These are phyloP conservation scores for Calonectria leucothoes DNA, from an alignment of 2,329 filamentous ascomycete species.

Conservation along the genomic window DNA sequence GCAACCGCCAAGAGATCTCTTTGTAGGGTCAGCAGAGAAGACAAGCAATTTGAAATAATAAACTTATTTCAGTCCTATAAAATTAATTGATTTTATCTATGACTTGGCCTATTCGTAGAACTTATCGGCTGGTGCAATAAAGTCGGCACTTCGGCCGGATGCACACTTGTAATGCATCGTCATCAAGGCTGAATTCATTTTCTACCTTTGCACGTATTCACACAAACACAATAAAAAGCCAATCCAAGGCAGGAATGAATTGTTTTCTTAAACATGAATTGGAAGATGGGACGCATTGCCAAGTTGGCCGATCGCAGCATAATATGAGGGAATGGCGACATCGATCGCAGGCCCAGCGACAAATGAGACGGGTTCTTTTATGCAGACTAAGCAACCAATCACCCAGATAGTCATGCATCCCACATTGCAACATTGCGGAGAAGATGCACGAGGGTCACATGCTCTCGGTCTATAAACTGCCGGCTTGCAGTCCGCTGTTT, in stretches of 20 bases:
- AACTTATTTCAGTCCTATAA: too few species aligned
- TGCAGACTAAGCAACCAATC: slow-evolving; percentile 1
- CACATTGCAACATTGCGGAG: slow-evolving; percentile 28
- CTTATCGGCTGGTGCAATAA: too few species aligned
- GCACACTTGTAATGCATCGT: too few species aligned
- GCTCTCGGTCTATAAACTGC: background rate
- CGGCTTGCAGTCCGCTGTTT: too few species aligned
- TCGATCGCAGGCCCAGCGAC: background rate
- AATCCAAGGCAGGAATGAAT: background rate
- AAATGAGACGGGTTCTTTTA: slow-evolving; percentile 10
- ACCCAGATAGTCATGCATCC: slow-evolving; percentile 9
- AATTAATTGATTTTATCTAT: too few species aligned
- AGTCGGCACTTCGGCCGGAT: too few species aligned
- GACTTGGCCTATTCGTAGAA: too few species aligned
- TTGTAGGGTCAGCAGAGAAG: too few species aligned
- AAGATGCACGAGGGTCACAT: background rate
- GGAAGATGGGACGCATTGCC: background rate
- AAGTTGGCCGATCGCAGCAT: slow-evolving; percentile 15
- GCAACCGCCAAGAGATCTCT: too few species aligned
- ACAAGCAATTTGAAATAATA: too few species aligned
- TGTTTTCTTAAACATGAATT: background rate
- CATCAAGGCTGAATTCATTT: too few species aligned
- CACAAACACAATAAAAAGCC: background rate
- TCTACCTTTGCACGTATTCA: background rate
- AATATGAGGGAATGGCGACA: slow-evolving; percentile 26